These are phyloP conservation scores for Cutaneotrichosporon cavernicola DNA, from an alignment of 1,284 basidiomycete species.

Conservation along the genomic window DNA sequence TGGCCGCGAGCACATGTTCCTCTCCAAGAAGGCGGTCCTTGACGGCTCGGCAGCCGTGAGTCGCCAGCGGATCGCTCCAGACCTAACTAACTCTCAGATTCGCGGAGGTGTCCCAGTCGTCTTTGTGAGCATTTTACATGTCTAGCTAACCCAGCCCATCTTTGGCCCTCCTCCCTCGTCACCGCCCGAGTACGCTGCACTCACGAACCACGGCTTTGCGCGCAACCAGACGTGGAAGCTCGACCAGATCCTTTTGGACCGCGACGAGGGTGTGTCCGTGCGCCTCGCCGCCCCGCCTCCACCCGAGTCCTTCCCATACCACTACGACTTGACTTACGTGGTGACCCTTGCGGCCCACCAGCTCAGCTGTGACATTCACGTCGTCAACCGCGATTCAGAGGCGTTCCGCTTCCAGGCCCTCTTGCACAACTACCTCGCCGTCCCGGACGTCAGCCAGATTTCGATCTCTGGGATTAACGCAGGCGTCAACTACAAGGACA, in stretches of 20 bases:
- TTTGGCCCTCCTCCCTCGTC: slow-evolving; percentile 68
- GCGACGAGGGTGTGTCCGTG: slow-evolving; percentile 68
- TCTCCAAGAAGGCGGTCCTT: slow-evolving; percentile 73
- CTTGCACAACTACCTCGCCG: slow-evolving; percentile 80
- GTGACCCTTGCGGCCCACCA: slow-evolving; percentile 73
- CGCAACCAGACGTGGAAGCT: slow-evolving; percentile 70
- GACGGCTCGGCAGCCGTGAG: slow-evolving; percentile 66
- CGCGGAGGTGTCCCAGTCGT: slow-evolving; percentile 81
- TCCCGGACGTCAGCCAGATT: slow-evolving; percentile 57
- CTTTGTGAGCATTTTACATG: slow-evolving; percentile 53
- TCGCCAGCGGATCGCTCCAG: not conserved
- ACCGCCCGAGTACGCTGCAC: slow-evolving; percentile 60
- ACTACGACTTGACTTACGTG: slow-evolving; percentile 71
- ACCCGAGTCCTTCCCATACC: slow-evolving; percentile 60
- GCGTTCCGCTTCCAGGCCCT: slow-evolving; percentile 78
- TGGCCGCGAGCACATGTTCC: slow-evolving; percentile 68
- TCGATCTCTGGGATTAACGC: slow-evolving; percentile 51
- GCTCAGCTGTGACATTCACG: slow-evolving; percentile 73
- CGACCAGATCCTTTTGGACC: slow-evolving; percentile 66
- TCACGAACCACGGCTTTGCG: slow-evolving; percentile 82
- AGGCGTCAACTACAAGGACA: slow-evolving; percentile 69
- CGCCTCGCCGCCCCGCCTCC: slow-evolving; percentile 66
- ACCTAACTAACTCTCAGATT: slow-evolving; percentile 49
- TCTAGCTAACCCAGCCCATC: slow-evolving; percentile 58
- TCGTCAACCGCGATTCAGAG: slow-evolving; percentile 60